These are phyloP conservation scores for Plectosphaerella sp. DNA, from an alignment of 2,329 filamentous ascomycete genomes.

Conservation along the genomic window DNA sequence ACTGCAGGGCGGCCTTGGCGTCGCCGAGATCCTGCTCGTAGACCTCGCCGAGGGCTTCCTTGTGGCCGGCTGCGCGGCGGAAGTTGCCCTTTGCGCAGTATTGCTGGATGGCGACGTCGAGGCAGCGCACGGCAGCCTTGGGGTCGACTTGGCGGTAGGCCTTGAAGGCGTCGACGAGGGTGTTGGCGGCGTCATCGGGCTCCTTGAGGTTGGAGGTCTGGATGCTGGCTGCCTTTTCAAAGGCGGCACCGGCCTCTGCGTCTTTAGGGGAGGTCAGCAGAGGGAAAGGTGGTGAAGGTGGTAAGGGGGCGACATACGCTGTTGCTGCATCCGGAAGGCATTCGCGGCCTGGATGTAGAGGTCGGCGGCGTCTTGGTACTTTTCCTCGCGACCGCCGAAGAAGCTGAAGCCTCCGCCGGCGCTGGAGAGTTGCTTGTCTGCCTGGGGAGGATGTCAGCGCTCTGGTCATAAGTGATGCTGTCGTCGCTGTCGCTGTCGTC, in stretches of 20 bases:
- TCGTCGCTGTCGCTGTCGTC: too few relatives aligned
- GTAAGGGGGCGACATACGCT: constrained; percentile 49
- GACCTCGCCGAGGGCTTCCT: constrained; percentile 83
- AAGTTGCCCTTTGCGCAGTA: constrained; percentile 91
- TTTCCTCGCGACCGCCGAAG: constrained; percentile 83
- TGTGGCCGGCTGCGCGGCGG: constrained; percentile 81
- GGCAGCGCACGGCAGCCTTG: constrained; percentile 73
- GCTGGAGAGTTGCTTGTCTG: constrained; percentile 74
- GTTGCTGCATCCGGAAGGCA: constrained; percentile 83
- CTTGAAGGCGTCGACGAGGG: constrained; percentile 88
- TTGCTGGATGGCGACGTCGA: constrained; percentile 75
- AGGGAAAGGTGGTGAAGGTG: not conserved
- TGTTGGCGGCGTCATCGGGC: constrained; percentile 87
- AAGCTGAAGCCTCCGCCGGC: constrained; percentile 81
- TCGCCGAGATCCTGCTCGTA: constrained; percentile 81
- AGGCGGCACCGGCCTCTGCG: constrained; percentile 80
- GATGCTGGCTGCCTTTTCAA: constrained; percentile 80
- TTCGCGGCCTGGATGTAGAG: constrained; percentile 86
- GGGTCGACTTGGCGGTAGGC: constrained; percentile 84
- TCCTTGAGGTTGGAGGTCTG: constrained; percentile 81
- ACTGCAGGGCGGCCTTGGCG: constrained; percentile 70
- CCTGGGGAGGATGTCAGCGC: constrained; percentile 45
- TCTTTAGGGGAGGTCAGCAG: constrained; percentile 41
- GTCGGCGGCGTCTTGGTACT: constrained; percentile 85
- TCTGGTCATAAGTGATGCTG: not conserved